phyloP scores from a whole-genome alignment of 208 protist genomes.

The Leishmania arabica region DNA sequence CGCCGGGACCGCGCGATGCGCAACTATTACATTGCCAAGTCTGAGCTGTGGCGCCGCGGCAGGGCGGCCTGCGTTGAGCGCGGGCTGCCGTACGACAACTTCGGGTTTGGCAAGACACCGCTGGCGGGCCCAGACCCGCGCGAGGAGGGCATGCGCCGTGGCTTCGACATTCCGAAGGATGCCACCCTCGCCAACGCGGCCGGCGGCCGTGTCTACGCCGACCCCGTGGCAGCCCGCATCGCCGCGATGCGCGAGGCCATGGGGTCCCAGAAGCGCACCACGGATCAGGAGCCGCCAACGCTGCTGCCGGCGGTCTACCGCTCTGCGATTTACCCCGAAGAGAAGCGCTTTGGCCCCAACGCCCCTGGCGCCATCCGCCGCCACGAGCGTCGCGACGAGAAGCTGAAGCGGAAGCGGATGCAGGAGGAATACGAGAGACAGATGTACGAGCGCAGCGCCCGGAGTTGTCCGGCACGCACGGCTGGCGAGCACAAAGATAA shows the following conservation, averaged over 20 bases:
- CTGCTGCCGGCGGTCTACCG: conserved; percentile 74
- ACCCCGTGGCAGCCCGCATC: conserved; percentile 32
- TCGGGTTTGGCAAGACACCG: conserved; percentile 61
- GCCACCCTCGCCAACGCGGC: conserved; percentile 21
- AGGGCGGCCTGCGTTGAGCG: conserved; percentile 61
- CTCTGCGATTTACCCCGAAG: conserved; percentile 61
- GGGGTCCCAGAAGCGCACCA: conserved; percentile 16
- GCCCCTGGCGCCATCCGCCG: conserved; percentile 75
- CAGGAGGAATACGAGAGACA: conserved; percentile 45
- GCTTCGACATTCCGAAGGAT: conserved; percentile 51
- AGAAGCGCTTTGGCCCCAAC: conserved; percentile 80
- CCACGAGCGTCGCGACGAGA: conserved; percentile 78
- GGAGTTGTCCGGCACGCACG: conserved; percentile 11
- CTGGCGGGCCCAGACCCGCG: conserved; percentile 62
- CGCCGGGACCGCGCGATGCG: conserved; percentile 72
- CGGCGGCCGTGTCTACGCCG: conserved; percentile 20
- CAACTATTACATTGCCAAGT: conserved; percentile 45
- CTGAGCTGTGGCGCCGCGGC: conserved; percentile 61
- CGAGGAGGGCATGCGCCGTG: conserved; percentile 50
- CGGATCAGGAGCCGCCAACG: conserved; percentile 23
- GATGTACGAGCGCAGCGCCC: conserved; percentile 14
- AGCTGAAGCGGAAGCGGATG: conserved; percentile 64
- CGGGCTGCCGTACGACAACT: conserved; percentile 56
- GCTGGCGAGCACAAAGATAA: conserved; percentile 13
- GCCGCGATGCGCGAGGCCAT: conserved; percentile 26